Conservation (phyloP, 352 stramenopile genomes). For the Globisporangium rhizosaccharum region DNA sequence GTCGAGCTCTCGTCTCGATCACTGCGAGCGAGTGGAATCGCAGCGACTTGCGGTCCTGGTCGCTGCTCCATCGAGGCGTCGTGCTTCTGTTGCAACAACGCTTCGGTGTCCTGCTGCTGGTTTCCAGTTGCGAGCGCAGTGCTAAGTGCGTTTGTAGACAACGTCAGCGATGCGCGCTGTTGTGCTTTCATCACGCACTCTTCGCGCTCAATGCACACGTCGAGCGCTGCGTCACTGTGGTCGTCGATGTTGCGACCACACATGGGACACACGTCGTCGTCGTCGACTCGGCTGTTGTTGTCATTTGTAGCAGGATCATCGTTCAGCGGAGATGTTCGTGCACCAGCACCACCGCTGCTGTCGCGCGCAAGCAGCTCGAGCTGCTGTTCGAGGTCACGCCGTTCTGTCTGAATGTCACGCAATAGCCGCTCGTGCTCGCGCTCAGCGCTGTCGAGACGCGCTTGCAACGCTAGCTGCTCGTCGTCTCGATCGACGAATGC, state of each 20-base stretch:
- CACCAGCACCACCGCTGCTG: neutral
- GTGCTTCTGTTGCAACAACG: neutral
- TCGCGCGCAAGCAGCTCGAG: conserved; percentile 7
- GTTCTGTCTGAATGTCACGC: conserved; percentile 13
- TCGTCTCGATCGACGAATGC: conserved; percentile 1
- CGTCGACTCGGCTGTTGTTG: conserved; percentile 3
- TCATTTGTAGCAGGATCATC: neutral
- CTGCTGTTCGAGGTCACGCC: conserved; percentile 12
- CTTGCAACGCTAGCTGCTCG: conserved; percentile 1
- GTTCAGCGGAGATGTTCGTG: neutral
- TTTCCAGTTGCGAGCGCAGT: neutral
- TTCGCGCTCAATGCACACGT: conserved; percentile 16
- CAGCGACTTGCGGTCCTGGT: neutral
- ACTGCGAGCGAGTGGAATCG: neutral
- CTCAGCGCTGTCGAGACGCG: conserved; percentile 5
- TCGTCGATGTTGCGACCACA: conserved; percentile 13
- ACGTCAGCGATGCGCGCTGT: neutral
- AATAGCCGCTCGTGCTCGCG: conserved; percentile 12
- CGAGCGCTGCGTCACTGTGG: conserved; percentile 14
- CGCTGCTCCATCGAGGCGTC: neutral
- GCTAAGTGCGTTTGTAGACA: neutral
- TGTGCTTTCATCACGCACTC: conserved; percentile 8
- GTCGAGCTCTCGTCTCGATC: neutral
- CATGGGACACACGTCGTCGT: conserved; percentile 13
- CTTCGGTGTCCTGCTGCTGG: neutral